Base-by-base conservation (phyloP, 106 monocot genomes). In the Allium fistulosum region DNA sequence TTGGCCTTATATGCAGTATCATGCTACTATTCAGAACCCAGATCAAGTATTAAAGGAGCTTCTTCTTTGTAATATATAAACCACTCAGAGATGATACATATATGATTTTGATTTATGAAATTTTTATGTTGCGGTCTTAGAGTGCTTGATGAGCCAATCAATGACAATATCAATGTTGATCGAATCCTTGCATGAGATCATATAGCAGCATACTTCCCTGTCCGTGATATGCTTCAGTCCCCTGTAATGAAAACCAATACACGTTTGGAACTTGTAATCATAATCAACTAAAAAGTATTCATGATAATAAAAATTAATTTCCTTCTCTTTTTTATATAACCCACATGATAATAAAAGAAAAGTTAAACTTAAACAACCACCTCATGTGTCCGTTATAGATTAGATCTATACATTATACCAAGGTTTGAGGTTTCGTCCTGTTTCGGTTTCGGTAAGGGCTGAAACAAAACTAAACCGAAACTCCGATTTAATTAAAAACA, bases 61-160 rank as follows among this genome's bases (percentile, higher is more conserved):
- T 11, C 28, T 28, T 28, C 53, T 14, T 10, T 7, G 4, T 7
- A 18, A 5, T 28, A 12, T 53, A 10, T 7, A 67, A 13, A 45
- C 15, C 10, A 49, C 8, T 1, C 3, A 10, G 17, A 50, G 37
- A 37, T 37, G 37, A 5, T 37, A 37, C 37, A 37, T 37, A 37
- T 37, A 37, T 37, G 37, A 37, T 37, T 37, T 3, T 68, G 64
- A 17, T 4, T 9, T 9, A 47, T 59, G 26, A 14, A 0, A 62
- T 67, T 51, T 45, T 10, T 69, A 62, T 63, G 79, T 11, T 56
- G 68, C 77, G 46, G 80, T 73, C 71, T 69, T 84, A 46, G 84
- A 80, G 63, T 84, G 80, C 75, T 84, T 84, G 77, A 84, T 84
- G n/a, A 84, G 77, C 84, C 84, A 84, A 60, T 84, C 84, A 53